A percentile compares a stretch with the other conserved stretches of the same genome.
These are phyloP conservation scores for Thecamonas trahens DNA, from an alignment of 78 protist genomes.

Conservation along the genomic window DNA sequence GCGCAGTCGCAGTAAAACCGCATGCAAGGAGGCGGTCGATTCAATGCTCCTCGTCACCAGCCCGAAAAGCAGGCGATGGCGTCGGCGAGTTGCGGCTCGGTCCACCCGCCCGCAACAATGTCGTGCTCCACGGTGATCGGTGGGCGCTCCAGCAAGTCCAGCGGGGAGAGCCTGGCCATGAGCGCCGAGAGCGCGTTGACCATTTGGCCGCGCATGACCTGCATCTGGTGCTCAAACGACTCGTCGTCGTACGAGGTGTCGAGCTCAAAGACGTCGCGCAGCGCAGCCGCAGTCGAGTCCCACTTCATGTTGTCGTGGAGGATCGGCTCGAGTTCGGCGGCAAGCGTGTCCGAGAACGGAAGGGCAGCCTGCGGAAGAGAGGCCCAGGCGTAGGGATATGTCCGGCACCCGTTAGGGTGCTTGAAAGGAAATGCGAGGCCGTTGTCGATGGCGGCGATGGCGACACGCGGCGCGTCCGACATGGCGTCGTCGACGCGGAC, in stretches of 20 bases:
- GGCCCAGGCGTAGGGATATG: slow-evolving; percentile 40
- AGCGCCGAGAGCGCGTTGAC: slow-evolving; percentile 13
- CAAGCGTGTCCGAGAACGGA: slow-evolving; percentile 7
- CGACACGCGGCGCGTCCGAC: not conserved
- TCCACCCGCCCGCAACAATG: too few relatives aligned
- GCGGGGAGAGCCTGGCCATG: slow-evolving; percentile 6
- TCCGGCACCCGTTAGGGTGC: slow-evolving; percentile 52
- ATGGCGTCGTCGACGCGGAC: not conserved
- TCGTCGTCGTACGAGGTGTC: not conserved
- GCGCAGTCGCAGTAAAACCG: too few relatives aligned
- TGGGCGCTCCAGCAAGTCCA: not conserved
- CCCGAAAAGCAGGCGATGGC: too few relatives aligned
- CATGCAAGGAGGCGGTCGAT: too few relatives aligned
- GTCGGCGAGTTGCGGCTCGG: too few relatives aligned
- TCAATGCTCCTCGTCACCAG: too few relatives aligned
- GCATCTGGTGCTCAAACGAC: slow-evolving; percentile 1
- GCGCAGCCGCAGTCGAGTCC: not conserved
- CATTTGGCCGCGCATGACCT: slow-evolving; percentile 35
- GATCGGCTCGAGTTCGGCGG: not conserved
- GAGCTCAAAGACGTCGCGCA: not conserved
- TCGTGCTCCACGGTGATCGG: not conserved
- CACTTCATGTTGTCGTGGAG: not conserved
- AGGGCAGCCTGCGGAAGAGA: slow-evolving; percentile 13
- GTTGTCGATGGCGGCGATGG: slow-evolving; percentile 46
- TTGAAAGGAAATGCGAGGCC: slow-evolving; percentile 52